phyloP scores from a whole-genome alignment of 176 grass and related monocot species.

The Aegilops umbellulata region DNA sequence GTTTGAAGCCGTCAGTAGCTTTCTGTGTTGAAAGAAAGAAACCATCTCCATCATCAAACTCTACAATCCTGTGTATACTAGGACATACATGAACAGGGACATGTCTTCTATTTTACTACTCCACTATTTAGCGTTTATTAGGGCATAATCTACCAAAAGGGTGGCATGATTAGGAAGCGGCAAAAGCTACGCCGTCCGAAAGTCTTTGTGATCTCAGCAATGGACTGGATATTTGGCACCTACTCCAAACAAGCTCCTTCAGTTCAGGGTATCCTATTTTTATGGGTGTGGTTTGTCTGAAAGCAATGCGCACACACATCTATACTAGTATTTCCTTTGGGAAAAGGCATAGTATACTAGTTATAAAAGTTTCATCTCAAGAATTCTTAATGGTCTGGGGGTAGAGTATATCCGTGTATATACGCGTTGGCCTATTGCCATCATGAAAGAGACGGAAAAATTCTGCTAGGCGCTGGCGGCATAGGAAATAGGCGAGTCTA shows the following conservation, averaged over 20 bases:
- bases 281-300: not conserved
- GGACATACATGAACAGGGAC: not conserved
- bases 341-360: not conserved
- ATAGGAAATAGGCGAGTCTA: not conserved
- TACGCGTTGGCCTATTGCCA: not conserved
- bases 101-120: not conserved
- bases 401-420: not conserved
- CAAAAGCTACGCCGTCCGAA: not conserved
- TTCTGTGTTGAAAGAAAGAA: slow-evolving; percentile 36
- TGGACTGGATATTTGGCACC: not conserved
- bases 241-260: not conserved
- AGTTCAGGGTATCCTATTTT: not conserved
- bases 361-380: not conserved
- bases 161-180: slow-evolving; percentile 18
- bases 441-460: slow-evolving; percentile 3
- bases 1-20: not conserved
- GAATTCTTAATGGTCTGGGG: not conserved
- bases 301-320: not conserved
- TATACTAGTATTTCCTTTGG: not conserved
- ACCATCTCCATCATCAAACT: not conserved
- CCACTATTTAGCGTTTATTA: too few relatives aligned
- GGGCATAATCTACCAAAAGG: not conserved
- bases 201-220: not conserved
- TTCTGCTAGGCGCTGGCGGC: not conserved
- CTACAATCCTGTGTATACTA: not conserved